These are phyloP conservation scores for Gynochthodes officinalis DNA, from an alignment of 257 asterid species.

Conservation along the genomic window DNA sequence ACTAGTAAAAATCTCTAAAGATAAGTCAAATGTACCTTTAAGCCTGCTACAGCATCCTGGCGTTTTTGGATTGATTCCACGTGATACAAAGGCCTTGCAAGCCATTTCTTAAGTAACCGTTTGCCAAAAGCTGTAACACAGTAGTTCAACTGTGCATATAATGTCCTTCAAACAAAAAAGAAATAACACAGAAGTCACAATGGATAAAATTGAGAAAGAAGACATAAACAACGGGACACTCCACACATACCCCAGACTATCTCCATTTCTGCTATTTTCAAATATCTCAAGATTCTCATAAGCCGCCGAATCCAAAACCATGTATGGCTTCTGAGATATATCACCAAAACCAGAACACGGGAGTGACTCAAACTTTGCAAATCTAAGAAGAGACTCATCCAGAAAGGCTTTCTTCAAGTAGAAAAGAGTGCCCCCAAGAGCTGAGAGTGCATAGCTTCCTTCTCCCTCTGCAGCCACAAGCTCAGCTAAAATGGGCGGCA, in stretches of 20 bases:
- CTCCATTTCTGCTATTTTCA: constrained; percentile 90
- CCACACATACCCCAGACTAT: constrained; percentile 69
- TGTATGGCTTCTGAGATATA: constrained; percentile 55
- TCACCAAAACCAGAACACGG: constrained; percentile 73
- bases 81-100: constrained; percentile 86
- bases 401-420: constrained; percentile 88
- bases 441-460: constrained; percentile 87
- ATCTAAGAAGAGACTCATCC: constrained; percentile 78
- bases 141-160: constrained; percentile 80
- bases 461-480: constrained; percentile 67
- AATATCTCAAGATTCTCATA: constrained; percentile 93
- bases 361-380: constrained; percentile 84
- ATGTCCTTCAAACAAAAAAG: constrained; percentile 52
- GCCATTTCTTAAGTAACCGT: constrained; percentile 82
- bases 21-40: constrained; percentile 54
- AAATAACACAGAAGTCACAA: background rate
- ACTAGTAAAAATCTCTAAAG: background rate
- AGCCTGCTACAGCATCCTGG: constrained; percentile 86
- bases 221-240: constrained; percentile 10
- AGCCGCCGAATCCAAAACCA: constrained; percentile 96
- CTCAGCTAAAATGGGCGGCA: constrained; percentile 62
- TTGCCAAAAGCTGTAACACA: constrained; percentile 90
- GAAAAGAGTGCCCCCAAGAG: constrained; percentile 88
- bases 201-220: constrained; percentile 1
- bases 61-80: constrained; percentile 75